Percentiles rank a stretch among this genome's conserved stretches.
These are phyloP conservation scores for Tephrocybe sp. DNA, from an alignment of 768 basidiomycete species.

Conservation along the genomic window DNA sequence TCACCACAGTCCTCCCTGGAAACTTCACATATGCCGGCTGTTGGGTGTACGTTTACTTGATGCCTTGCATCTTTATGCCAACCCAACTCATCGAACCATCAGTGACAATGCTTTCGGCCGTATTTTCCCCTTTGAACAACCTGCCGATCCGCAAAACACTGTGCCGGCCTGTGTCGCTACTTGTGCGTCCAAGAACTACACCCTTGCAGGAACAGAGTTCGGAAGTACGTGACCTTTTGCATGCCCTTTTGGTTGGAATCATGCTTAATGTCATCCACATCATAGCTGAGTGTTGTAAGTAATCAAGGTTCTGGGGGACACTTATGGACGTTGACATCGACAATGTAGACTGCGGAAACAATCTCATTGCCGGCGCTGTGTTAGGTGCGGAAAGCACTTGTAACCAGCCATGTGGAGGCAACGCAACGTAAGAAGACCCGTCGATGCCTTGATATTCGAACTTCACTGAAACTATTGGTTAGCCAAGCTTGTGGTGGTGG, in stretches of 20 bases:
- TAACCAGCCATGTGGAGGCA: conserved; percentile 75
- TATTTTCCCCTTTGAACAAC: conserved; percentile 36
- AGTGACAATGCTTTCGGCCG: conserved; percentile 66
- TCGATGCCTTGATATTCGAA: conserved; percentile 4
- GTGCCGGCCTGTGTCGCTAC: conserved; percentile 61
- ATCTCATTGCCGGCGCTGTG: conserved; percentile 61
- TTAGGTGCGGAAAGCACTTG: conserved; percentile 51
- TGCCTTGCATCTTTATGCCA: neutral
- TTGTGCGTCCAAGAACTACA: conserved; percentile 58
- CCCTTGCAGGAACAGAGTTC: conserved; percentile 72
- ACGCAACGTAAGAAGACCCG: conserved; percentile 46
- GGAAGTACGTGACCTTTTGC: conserved; percentile 36
- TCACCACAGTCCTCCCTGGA: conserved; percentile 50
- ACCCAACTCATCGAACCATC: neutral
- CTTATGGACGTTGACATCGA: neutral
- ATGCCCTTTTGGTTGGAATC: neutral
- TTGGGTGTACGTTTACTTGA: conserved; percentile 52
- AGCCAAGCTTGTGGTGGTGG: conserved; percentile 76
- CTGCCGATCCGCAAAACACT: conserved; percentile 41
- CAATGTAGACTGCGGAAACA: conserved; percentile 66
- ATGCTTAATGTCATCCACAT: conserved; percentile 7
- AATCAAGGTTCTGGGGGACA: neutral
- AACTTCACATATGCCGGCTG: conserved; percentile 65
- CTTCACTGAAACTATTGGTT: conserved; percentile 1
- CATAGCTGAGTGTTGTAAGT: conserved; percentile 47